Evolutionary conservation across 1,139 yeast species (phyloP), one percentile per base, ranked within the genome.

Genomic region (Blastobotrys persicus): DNA sequence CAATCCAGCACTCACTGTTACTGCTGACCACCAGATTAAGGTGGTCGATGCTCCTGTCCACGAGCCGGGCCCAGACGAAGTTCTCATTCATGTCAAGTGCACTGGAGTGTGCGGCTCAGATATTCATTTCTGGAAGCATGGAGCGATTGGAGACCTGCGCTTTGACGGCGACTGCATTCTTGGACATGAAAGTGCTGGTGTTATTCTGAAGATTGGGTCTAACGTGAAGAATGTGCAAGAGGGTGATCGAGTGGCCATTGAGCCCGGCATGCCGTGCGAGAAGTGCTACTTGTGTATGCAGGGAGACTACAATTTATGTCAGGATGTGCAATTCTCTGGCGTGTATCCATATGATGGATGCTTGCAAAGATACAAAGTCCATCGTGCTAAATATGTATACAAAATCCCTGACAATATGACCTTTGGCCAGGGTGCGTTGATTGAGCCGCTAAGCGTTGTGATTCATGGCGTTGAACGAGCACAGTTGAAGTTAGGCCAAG

Each of bases 21-120:
- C 41, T 7, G 41, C 41, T 6, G 41, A 37, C n/a, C 41, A 37
- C 17, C 26, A 19, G 11, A 37, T 37, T 11, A 37, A 37, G 28
- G 19, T 37, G 41, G 28, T 37, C 13, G 16, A 37, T 7, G 41
- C 41, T 9, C 41, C 41, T 18, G 19, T 37, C 28, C 18, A 14
- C 6, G 41, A 18, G 18, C 71, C 73, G 1, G 70, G 69, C 12
- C 63, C 67, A 1, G 70, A 70, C 34, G 68, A 74, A 56, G 74
- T 73, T 32, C 59, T 73, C 18, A 63, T 79, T 43, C 81, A 77
- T 55, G 70, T 79, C 50, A 66, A 72, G 46, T 75, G 78, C 49
- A 88, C 96, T 0, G 96, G 96, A 44, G 83, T 88, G 54, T 88
- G 96, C 67, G 96, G 95, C 3, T 84, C 92, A 1, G 95, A 87